Evolutionary conservation across 2,329 filamentous ascomycete genomes (phyloP).

Genomic region (Pseudodiploospora longispora): DNA sequence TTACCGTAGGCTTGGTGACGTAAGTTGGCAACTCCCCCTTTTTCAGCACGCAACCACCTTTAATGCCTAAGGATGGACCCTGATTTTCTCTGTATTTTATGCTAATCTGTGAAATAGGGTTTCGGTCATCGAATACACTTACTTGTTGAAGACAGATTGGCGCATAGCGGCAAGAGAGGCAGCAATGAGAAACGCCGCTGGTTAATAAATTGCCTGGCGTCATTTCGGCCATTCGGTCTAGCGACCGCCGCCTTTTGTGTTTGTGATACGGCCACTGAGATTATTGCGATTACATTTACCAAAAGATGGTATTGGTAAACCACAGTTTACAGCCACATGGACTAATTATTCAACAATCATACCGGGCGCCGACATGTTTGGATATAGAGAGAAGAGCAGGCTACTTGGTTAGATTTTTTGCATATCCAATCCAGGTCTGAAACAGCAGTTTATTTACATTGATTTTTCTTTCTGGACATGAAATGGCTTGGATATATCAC

Average conservation of each 20-base stretch:
- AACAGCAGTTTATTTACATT: no score
- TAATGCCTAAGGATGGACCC: conserved; percentile 7
- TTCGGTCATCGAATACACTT: conserved; percentile 44
- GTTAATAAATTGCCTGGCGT: conserved; percentile 19
- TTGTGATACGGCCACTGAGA: background rate
- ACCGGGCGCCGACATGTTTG: no score
- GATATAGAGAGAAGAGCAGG: no score
- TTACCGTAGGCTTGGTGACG: conserved; percentile 62
- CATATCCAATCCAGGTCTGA: no score
- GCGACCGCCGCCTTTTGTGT: conserved; percentile 1
- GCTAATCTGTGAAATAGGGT: conserved; percentile 28
- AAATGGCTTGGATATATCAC: no score
- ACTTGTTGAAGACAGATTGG: conserved; percentile 46
- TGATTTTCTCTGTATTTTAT: no score
- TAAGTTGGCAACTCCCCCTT: conserved; percentile 26
- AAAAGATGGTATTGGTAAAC: no score
- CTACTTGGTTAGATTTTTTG: no score
- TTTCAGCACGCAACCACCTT: background rate
- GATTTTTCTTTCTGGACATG: no score
- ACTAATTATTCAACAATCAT: no score
- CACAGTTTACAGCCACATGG: no score
- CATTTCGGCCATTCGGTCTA: background rate
- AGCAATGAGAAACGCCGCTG: conserved; percentile 40
- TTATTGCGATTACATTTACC: no score
- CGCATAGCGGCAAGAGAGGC: conserved; percentile 45